These are phyloP conservation scores for Agmasoma carcini DNA, from an alignment of 371 early-diverging fungal species.

Conservation along the genomic window DNA sequence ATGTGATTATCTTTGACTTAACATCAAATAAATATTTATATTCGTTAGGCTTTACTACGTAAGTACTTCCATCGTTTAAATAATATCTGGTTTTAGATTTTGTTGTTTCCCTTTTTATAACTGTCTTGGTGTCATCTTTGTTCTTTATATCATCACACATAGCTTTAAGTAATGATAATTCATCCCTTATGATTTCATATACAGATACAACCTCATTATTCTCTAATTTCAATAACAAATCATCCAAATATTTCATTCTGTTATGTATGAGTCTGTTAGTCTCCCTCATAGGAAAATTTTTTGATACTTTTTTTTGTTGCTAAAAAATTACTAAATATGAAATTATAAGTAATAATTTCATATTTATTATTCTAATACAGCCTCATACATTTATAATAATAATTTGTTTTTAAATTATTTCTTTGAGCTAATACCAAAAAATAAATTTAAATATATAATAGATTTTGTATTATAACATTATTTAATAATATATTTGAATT, in stretches of 20 bases:
- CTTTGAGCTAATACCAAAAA: no score
- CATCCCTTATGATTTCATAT: constrained; percentile 49
- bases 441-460: no score
- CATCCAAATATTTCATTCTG: constrained; percentile 48
- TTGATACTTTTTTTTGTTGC: no score
- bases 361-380: no score
- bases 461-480: no score
- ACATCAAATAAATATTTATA: constrained; percentile 54
- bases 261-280: constrained; percentile 37
- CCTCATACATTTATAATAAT: no score
- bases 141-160: constrained; percentile 48
- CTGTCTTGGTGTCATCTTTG: constrained; percentile 44
- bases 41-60: constrained; percentile 48
- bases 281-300: no score
- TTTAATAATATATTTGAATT: no score
- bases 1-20: constrained; percentile 51
- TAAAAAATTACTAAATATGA: no score
- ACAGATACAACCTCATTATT: constrained; percentile 35
- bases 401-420: no score
- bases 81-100: constrained; percentile 49
- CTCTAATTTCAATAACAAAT: constrained; percentile 43
- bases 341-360: no score
- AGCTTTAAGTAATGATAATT: constrained; percentile 48
- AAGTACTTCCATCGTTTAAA: constrained; percentile 53
- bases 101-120: constrained; percentile 46